These are phyloP conservation scores for Cercospora beticola DNA, from an alignment of 2,329 filamentous ascomycete genomes.

Conservation along the genomic window DNA sequence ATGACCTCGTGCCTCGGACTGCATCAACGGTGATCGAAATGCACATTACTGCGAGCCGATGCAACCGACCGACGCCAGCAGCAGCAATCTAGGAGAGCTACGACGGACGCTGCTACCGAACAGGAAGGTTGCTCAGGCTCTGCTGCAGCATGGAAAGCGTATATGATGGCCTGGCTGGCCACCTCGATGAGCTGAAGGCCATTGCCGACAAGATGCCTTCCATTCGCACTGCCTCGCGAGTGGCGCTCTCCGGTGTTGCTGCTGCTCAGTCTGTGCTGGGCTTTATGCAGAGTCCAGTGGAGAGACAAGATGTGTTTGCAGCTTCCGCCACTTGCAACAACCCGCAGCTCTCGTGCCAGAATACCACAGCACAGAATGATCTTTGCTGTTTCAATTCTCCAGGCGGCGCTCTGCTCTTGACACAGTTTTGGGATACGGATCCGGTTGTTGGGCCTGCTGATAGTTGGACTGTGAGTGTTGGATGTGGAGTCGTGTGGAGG, in stretches of 20 bases:
- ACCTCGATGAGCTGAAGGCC: constrained; percentile 15
- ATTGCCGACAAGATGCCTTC: constrained; percentile 35
- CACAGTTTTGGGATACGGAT: constrained; percentile 74
- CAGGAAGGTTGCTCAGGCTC: constrained; percentile 12
- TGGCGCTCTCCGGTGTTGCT: constrained; percentile 33
- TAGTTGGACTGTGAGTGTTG: constrained; percentile 59
- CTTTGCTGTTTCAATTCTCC: constrained; percentile 75
- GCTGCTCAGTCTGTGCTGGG: constrained; percentile 33
- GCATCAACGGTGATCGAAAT: constrained; percentile 6
- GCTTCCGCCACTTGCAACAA: constrained; percentile 38
- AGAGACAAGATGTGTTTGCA: constrained; percentile 9
- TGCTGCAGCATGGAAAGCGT: constrained; percentile 8
- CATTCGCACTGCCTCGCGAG: constrained; percentile 27
- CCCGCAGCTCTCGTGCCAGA: constrained; percentile 61
- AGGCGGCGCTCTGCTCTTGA: constrained; percentile 68
- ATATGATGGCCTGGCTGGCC: constrained; percentile 14
- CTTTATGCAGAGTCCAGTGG: constrained; percentile 21
- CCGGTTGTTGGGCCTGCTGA: constrained; percentile 65
- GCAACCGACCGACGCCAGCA: background rate
- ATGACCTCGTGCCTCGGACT: constrained; percentile 7
- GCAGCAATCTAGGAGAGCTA: background rate
- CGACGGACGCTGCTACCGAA: constrained; percentile 9
- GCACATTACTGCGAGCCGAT: background rate
- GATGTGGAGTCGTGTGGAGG: background rate
- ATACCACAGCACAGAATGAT: constrained; percentile 59